Evolutionary conservation across 2,329 filamentous ascomycete genomes (phyloP).

Genomic region (Calonectria montana): DNA sequence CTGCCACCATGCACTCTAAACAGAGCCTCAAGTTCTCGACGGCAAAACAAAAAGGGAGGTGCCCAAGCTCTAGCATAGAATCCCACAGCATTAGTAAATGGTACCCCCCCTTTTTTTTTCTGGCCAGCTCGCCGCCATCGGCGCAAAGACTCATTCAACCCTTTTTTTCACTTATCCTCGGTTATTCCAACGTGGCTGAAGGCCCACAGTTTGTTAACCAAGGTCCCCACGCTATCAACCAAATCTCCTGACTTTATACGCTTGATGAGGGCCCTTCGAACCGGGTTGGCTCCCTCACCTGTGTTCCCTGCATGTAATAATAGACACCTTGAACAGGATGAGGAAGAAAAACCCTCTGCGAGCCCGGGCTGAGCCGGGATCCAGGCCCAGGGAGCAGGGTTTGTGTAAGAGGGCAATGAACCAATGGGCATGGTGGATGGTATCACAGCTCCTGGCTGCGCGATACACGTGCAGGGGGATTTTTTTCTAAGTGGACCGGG

Average conservation of each 20-base stretch:
- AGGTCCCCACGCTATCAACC: constrained; percentile 18
- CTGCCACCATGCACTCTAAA: background rate
- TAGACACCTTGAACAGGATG: constrained; percentile 5
- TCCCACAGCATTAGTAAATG: background rate
- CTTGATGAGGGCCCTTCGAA: background rate
- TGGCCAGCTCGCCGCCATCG: constrained; percentile 1
- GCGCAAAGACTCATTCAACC: constrained; percentile 1
- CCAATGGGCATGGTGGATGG: constrained; percentile 26
- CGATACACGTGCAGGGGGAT: background rate
- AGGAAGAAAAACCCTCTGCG: constrained; percentile 14
- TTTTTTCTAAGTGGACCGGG: constrained; percentile 12
- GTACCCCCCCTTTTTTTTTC: background rate
- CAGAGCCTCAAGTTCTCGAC: constrained; percentile 4
- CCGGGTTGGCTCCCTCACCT: background rate
- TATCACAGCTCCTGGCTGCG: background rate
- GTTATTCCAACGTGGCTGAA: constrained; percentile 31
- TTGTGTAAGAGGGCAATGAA: background rate
- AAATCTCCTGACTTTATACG: constrained; percentile 36
- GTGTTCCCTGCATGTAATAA: constrained; percentile 3
- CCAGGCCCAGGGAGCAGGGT: background rate
- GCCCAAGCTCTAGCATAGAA: background rate
- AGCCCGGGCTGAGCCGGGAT: constrained; percentile 33
- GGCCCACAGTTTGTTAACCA: constrained; percentile 26
- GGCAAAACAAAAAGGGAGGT: background rate
- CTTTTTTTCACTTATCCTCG: constrained; percentile 37